These are phyloP conservation scores for Kazachstania martiniae DNA, from an alignment of 805 yeast species.

Conservation along the genomic window DNA sequence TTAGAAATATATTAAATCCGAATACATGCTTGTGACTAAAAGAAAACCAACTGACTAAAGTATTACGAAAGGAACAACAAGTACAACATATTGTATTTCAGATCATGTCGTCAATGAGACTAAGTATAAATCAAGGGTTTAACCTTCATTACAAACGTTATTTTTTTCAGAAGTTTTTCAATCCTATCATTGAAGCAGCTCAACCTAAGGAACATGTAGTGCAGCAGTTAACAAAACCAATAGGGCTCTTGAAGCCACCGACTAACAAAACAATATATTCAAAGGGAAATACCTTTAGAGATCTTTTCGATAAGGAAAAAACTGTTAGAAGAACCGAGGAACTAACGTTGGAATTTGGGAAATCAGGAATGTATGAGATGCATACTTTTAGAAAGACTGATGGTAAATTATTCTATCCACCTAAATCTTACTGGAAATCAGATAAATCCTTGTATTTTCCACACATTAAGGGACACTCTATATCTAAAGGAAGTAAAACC, in stretches of 20 bases:
- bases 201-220: conserved; percentile 28
- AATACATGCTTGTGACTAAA: too few relatives aligned
- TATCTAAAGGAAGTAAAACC: conserved; percentile 26
- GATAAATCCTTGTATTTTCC: conserved; percentile 78
- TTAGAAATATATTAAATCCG: too few relatives aligned
- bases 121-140: too few relatives aligned
- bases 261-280: conserved; percentile 19
- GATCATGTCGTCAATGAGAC: too few relatives aligned
- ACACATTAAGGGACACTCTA: conserved; percentile 50
- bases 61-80: too few relatives aligned
- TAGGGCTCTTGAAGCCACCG: conserved; percentile 36
- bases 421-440: conserved; percentile 62
- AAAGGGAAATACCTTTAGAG: conserved; percentile 35
- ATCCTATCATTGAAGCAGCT: conserved; percentile 29
- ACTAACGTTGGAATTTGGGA: conserved; percentile 52
- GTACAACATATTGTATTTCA: too few relatives aligned
- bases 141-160: too few relatives aligned
- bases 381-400: conserved; percentile 57
- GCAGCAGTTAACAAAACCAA: conserved; percentile 32
- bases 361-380: conserved; percentile 58
- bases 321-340: conserved; percentile 38
- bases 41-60: too few relatives aligned
- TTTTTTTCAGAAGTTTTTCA: conserved; percentile 27
- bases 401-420: conserved; percentile 80
- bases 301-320: conserved; percentile 39